Evolutionary conservation across 1,139 yeast species (phyloP), one percentile per base, ranked within the genome.

Genomic region (Yamadazyma oceani): DNA sequence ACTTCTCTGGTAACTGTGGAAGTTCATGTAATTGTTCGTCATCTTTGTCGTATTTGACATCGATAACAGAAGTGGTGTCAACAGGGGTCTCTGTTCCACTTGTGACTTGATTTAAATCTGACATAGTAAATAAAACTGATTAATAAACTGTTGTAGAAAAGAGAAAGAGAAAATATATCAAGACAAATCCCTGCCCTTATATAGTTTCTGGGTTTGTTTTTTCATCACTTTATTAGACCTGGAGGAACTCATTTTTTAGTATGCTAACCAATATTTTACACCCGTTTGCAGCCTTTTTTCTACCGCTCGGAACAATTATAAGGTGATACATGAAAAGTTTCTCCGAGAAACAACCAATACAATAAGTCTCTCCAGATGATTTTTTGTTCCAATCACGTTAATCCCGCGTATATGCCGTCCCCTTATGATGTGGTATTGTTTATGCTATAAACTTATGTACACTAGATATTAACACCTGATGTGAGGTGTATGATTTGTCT

Each of bases 31-130:
- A 14, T 5, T 36, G 38, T 7, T 31, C 35, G 12, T 27, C 42
- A 19, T 38, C 39, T 10, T 47, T 49, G 14, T 52, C 49, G 14
- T 49, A 47, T 36, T 60, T 60, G 29, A 57, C 58, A 43, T 64
- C 63, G 25, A 55, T 58, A 36, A 63, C 46, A 23, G 67, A 61
- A 17, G 53, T 46, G 38, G 57, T 55, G 37, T 56, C 60, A 15
- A 58, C 55, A 31, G 70, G 71, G 28, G 71, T 66, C 42, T 59
- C 64, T 41, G 50, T 58, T 37, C 66, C 67, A 41, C 51, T 47
- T 28, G 29, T 40, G 39, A 21, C 45, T 42, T 15, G 40, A 36
- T 24, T 40, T 25, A 47, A 30, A 21, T 40, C 45, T 33, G 45
- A 36, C 43, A 40, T 40, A 24, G 13, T 19, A 16, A 26, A 7